Conservation (phyloP, 306 rosid species). For the Comarum palustre region DNA sequence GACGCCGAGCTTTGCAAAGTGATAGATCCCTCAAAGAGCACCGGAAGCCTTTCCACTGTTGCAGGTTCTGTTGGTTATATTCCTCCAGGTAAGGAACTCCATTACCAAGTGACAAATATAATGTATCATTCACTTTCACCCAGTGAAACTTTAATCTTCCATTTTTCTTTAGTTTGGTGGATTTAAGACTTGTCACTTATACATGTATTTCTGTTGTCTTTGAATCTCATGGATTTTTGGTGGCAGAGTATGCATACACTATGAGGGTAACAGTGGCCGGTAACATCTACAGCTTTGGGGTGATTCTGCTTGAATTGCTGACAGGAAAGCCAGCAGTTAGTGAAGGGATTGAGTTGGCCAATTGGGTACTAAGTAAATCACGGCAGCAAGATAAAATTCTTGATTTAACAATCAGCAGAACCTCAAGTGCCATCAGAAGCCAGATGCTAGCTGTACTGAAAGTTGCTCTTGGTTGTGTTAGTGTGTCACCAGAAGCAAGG, state of each 20-base stretch:
- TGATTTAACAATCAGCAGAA: slow-evolving; percentile 57
- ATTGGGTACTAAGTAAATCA: slow-evolving; percentile 53
- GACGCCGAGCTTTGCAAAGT: slow-evolving; percentile 84
- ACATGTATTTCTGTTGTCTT: no score
- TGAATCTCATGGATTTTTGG: not conserved
- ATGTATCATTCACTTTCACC: no score
- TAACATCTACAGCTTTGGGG: slow-evolving; percentile 83
- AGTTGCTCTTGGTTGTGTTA: slow-evolving; percentile 67
- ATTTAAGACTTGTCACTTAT: no score
- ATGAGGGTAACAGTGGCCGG: slow-evolving; percentile 77
- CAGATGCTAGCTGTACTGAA: slow-evolving; percentile 75
- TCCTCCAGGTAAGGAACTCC: no score
- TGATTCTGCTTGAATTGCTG: slow-evolving; percentile 70
- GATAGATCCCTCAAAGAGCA: slow-evolving; percentile 83
- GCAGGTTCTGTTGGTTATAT: slow-evolving; percentile 95
- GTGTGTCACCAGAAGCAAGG: slow-evolving; percentile 60
- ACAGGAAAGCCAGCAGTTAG: slow-evolving; percentile 81
- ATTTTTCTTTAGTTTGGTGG: no score
- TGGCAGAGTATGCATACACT: slow-evolving; percentile 81
- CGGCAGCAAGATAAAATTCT: slow-evolving; percentile 49
- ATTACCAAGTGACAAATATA: no score
- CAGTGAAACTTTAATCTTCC: not conserved
- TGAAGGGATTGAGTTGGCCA: slow-evolving; percentile 76
- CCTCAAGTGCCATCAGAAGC: slow-evolving; percentile 53
- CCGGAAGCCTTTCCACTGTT: slow-evolving; percentile 73